Conservation (phyloP, 2,329 filamentous ascomycete species). For the Arthrobotrys pseudoclavata region DNA sequence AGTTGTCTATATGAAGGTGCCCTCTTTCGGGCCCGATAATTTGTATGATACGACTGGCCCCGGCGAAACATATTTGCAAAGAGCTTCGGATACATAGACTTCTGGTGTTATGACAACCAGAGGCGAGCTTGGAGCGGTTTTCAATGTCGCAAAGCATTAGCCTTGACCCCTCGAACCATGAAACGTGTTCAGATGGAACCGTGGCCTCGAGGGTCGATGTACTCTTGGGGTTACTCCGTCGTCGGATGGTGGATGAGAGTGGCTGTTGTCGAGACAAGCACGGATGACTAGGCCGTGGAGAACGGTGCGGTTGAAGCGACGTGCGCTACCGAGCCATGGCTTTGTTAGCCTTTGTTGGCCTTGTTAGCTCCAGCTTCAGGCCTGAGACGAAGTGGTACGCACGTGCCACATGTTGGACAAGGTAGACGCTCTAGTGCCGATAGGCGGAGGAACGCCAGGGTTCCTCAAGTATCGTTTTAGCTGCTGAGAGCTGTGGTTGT, state of each 20-base stretch:
- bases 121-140: background rate
- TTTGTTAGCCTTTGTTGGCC: slow-evolving; percentile 41
- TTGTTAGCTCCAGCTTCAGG: slow-evolving; percentile 10
- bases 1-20: background rate
- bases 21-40: slow-evolving; percentile 6
- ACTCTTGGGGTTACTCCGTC: background rate
- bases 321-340: background rate
- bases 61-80: slow-evolving; percentile 27
- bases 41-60: slow-evolving; percentile 23
- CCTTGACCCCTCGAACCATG: slow-evolving; percentile 20
- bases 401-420: slow-evolving; percentile 56
- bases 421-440: background rate
- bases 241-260: too few species aligned
- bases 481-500: background rate
- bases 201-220: background rate
- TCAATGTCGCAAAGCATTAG: slow-evolving; percentile 20
- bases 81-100: slow-evolving; percentile 29
- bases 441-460: background rate
- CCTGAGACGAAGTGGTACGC: slow-evolving; percentile 30
- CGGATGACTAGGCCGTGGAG: background rate
- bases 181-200: slow-evolving; percentile 15
- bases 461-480: background rate
- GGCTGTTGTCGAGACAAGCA: background rate
- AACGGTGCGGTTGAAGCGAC: background rate
- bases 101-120: slow-evolving; percentile 47